Percentiles rank a stretch among this genome's conserved stretches.
Conservation (phyloP, 1,139 yeast genomes). For the Debaryomyces sp. region DNA sequence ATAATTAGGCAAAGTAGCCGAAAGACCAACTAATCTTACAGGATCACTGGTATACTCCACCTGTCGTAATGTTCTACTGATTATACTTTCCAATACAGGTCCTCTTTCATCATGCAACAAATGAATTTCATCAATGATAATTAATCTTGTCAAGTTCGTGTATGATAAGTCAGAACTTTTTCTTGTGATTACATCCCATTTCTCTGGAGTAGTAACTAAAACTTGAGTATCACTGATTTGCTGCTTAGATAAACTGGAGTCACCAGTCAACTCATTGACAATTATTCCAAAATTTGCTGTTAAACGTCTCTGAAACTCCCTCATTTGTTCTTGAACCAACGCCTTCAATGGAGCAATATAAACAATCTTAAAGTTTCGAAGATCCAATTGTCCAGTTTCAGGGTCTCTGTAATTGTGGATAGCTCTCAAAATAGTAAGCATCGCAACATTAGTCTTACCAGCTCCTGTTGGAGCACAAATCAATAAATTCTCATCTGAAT, state of each 20-base stretch:
- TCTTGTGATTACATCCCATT: slow-evolving; percentile 96
- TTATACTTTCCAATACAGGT: slow-evolving; percentile 88
- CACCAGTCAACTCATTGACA: slow-evolving; percentile 92
- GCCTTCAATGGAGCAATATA: slow-evolving; percentile 96
- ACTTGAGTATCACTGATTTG: slow-evolving; percentile 82
- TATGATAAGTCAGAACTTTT: slow-evolving; percentile 66
- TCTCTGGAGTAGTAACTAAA: slow-evolving; percentile 91
- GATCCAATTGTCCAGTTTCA: slow-evolving; percentile 50
- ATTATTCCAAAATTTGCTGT: slow-evolving; percentile 61
- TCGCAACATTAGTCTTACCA: slow-evolving; percentile 95
- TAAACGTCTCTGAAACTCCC: slow-evolving; percentile 78
- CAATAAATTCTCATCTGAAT: slow-evolving; percentile 68
- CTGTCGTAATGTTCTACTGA: slow-evolving; percentile 68
- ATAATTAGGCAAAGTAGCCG: slow-evolving; percentile 94
- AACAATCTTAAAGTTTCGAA: slow-evolving; percentile 71
- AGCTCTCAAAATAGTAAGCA: slow-evolving; percentile 71
- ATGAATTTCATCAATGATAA: slow-evolving; percentile 95
- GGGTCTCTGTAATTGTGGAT: slow-evolving; percentile 55
- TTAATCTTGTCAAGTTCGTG: slow-evolving; percentile 62
- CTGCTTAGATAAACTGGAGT: slow-evolving; percentile 72
- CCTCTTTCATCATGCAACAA: slow-evolving; percentile 94
- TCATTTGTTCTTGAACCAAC: slow-evolving; percentile 90
- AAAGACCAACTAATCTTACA: slow-evolving; percentile 79
- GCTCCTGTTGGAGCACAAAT: slow-evolving; percentile 99
- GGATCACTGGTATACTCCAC: slow-evolving; percentile 44